Evolutionary conservation across 1,284 basidiomycete species (phyloP).

Genomic region (Rhodofomes roseus): DNA sequence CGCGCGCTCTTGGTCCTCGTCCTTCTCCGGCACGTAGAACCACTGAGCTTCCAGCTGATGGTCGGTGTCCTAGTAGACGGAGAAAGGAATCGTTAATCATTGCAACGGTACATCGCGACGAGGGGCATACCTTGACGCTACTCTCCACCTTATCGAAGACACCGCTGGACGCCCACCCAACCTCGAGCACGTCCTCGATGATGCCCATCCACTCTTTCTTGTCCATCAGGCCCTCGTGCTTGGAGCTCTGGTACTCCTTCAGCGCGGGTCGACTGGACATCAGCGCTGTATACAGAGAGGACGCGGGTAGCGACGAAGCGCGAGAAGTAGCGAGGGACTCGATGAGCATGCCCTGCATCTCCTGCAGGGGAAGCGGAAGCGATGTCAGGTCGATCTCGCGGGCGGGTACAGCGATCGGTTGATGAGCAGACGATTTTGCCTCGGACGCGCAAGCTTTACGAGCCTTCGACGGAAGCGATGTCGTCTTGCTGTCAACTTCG

Average conservation of each 20-base stretch:
- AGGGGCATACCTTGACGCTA: constrained; percentile 46
- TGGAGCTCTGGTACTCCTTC: constrained; percentile 32
- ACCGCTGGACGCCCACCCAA: constrained; percentile 46
- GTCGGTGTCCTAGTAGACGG: constrained; percentile 42
- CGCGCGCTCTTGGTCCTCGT: constrained; percentile 67
- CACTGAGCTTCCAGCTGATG: constrained; percentile 60
- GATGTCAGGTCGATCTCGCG: constrained; percentile 3
- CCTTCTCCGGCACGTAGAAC: constrained; percentile 73
- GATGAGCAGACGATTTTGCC: neutral
- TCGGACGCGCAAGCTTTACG: neutral
- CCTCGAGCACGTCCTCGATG: constrained; percentile 47
- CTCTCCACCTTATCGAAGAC: constrained; percentile 72
- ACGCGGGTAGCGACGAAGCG: constrained; percentile 60
- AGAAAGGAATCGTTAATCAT: constrained; percentile 2
- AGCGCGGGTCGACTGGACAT: constrained; percentile 52
- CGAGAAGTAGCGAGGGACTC: constrained; percentile 71
- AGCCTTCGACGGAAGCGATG: neutral
- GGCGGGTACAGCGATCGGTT: neutral
- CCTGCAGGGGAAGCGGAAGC: constrained; percentile 21
- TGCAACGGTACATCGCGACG: neutral
- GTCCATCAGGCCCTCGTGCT: constrained; percentile 3
- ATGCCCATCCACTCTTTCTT: constrained; percentile 37
- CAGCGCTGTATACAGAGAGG: constrained; percentile 48
- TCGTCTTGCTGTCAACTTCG: neutral
- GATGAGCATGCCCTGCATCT: constrained; percentile 55